Conservation (phyloP, 2,329 filamentous ascomycete species). For the Sarocladiaceae sp. region DNA sequence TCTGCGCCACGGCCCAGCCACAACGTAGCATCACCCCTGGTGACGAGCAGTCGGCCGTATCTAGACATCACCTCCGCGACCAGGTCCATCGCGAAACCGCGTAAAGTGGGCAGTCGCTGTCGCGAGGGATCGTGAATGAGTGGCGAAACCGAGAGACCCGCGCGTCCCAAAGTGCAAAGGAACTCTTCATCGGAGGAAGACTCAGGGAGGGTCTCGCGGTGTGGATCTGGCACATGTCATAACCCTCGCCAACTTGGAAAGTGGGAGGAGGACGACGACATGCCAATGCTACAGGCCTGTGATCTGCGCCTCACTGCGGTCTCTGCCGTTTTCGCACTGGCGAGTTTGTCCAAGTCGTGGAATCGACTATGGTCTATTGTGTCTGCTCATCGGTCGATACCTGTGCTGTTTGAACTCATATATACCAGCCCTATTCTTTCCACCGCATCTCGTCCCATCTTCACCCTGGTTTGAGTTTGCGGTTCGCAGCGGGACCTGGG, state of each 20-base stretch:
- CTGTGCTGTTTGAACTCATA: not conserved
- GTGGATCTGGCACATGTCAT: not conserved
- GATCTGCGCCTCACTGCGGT: not conserved
- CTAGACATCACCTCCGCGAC: not conserved
- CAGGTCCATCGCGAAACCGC: not conserved
- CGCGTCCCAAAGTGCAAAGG: not conserved
- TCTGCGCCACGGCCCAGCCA: no score
- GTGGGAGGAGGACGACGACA: not conserved
- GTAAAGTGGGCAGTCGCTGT: not conserved
- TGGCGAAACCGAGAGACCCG: not conserved
- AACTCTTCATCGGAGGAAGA: not conserved
- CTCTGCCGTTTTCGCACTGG: no score
- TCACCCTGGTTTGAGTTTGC: constrained; percentile 1
- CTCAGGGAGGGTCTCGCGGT: not conserved
- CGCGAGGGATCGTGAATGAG: not conserved
- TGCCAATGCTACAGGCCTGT: not conserved
- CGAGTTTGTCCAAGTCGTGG: no score
- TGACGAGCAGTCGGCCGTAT: not conserved
- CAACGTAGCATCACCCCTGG: not conserved
- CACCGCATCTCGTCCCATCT: not conserved
- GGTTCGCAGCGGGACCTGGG: not conserved
- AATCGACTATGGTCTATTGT: no score
- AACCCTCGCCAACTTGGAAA: not conserved
- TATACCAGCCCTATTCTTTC: not conserved
- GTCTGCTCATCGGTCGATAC: no score